Conservation (phyloP, 306 rosid genomes). For the Casuarina glauca region DNA sequence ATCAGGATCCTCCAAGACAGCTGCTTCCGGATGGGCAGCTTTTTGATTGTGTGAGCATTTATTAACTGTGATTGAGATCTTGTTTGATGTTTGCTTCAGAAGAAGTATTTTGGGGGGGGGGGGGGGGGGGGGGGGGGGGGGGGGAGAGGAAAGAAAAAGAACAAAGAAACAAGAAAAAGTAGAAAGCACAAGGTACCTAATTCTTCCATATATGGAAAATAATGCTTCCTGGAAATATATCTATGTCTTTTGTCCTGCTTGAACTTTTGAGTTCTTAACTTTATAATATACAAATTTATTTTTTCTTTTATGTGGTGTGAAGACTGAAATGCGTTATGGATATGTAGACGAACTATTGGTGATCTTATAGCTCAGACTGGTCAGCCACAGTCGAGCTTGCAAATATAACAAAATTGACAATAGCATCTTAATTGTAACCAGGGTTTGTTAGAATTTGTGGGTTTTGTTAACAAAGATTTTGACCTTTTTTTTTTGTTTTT, state of each 20-base stretch:
- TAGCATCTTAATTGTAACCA: too few relatives aligned
- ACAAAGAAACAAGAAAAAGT: constrained; percentile 33
- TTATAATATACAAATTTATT: not conserved
- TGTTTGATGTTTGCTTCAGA: constrained; percentile 30
- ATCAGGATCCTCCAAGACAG: constrained; percentile 58
- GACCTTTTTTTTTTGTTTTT: too few relatives aligned
- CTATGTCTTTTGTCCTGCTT: constrained; percentile 18
- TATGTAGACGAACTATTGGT: not conserved
- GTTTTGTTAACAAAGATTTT: too few relatives aligned
- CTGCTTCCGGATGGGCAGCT: constrained; percentile 98
- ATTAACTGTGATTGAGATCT: constrained; percentile 44
- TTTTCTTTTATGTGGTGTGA: not conserved
- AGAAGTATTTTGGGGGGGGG: not conserved
- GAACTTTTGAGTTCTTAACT: constrained; percentile 1
- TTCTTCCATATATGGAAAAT: constrained; percentile 35
- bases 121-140: not conserved
- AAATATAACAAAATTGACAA: too few relatives aligned
- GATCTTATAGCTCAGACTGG: too few relatives aligned
- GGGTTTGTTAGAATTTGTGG: too few relatives aligned
- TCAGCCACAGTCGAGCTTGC: too few relatives aligned
- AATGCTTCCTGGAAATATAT: constrained; percentile 43
- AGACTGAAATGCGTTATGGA: not conserved
- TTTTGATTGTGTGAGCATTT: constrained; percentile 66
- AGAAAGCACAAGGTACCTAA: constrained; percentile 38
- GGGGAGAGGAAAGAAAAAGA: constrained; percentile 16